Evolutionary conservation across 2,329 filamentous ascomycete species (phyloP), one percentile per base, ranked within the genome.

Genomic region (Venturia asperata): DNA sequence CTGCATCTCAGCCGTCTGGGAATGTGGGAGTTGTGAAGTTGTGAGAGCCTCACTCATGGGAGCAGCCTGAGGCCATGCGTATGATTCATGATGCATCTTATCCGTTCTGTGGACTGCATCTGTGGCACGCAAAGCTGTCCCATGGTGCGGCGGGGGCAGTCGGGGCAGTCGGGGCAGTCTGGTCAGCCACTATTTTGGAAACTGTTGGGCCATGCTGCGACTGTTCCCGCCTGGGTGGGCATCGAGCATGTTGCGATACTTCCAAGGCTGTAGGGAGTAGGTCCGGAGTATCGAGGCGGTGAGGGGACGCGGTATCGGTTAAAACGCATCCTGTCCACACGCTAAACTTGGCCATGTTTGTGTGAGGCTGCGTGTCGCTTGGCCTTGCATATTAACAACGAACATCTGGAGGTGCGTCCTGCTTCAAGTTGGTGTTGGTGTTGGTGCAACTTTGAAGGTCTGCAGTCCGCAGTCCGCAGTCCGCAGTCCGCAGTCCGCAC

Each of bases 91-190:
- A 47, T 47, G 45, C 45, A n/a, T 7, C 45, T 47, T 47, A 47
- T n/a, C 45, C 45, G 45, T 24, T 24, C 19, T n/a, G 45, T 47
- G 45, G 45, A 10, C 45, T n/a, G 45, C 39, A 47, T 47, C 45
- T 47, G 45, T 47, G 21, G 45, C 21, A 58, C 27, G 24, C 55
- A 61, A 34, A 61, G 58, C 19, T 41, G 21, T 61, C 58, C 58
- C 58, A 42, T 42, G 1, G 49, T 34, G 24, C 24, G 49, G 27
- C 5, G 13, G 13, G 34, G 24, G 24, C 7, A 27, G n/a, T 55
- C 45, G 17, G 6, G 21, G 6, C 24, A 24, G 49, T 24, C 9
- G 5, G 21, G 21, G 5, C 21, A 55, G 30, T 55, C 15, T 55
- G 49, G 49, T 19, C 49, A 34, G 49, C 49, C 49, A 55, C 49